phyloP scores from a whole-genome alignment of 371 early-diverging fungal species.

The Zopfochytrium polystomum region DNA sequence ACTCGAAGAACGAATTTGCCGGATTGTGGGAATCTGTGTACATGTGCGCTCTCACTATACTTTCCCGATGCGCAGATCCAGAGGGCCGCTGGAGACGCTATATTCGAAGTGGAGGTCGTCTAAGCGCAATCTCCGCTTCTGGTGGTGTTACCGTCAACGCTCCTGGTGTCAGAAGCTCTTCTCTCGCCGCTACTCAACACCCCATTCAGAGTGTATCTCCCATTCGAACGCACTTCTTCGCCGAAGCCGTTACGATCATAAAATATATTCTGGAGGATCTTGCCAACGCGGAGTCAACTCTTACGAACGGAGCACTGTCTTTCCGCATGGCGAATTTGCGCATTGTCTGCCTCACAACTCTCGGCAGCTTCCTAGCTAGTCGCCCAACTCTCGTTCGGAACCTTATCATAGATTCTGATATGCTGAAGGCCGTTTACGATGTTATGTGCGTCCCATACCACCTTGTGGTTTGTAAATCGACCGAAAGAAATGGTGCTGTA shows the following conservation, averaged over 20 bases:
- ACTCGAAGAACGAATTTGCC: slow-evolving; percentile 11
- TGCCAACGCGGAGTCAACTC: not conserved
- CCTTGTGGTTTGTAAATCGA: not conserved
- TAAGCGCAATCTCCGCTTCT: not conserved
- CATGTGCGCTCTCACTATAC: not conserved
- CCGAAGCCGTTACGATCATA: not conserved
- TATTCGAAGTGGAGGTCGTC: not conserved
- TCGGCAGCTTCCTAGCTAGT: not conserved
- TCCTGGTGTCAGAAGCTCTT: not conserved
- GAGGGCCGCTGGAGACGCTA: not conserved
- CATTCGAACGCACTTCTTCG: not conserved
- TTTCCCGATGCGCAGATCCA: slow-evolving; percentile 5
- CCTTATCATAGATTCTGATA: not conserved
- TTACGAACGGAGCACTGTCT: not conserved
- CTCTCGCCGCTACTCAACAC: not conserved
- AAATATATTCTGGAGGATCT: not conserved
- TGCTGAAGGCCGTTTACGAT: not conserved
- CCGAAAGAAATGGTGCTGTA: not conserved
- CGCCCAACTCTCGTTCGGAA: not conserved
- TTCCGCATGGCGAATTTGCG: not conserved
- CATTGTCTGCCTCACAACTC: not conserved
- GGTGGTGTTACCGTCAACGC: not conserved
- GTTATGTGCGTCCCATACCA: not conserved
- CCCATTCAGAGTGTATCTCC: not conserved
- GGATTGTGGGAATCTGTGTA: not conserved